phyloP scores from a whole-genome alignment of 129 eudicot genomes.

The Pittosporum tobira region DNA sequence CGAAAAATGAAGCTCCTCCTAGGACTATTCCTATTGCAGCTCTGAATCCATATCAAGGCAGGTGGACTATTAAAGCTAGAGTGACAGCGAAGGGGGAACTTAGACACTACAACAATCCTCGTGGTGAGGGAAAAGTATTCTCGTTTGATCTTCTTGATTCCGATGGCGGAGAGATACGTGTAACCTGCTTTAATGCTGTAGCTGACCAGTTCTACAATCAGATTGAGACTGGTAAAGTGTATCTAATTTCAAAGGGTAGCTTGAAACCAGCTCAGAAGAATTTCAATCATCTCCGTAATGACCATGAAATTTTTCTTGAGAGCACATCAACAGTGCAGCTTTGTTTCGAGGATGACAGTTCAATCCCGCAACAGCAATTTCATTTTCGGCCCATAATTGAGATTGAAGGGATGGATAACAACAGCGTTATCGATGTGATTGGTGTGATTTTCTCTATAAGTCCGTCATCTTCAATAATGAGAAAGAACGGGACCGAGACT shows the following conservation, averaged over 20 bases:
- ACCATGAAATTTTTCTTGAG: slow-evolving; percentile 68
- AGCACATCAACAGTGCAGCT: slow-evolving; percentile 59
- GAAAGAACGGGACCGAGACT: slow-evolving; percentile 59
- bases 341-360: slow-evolving; percentile 59
- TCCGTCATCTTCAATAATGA: slow-evolving; percentile 47
- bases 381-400: slow-evolving; percentile 59
- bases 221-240: slow-evolving; percentile 74
- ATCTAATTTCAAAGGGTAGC: slow-evolving; percentile 64
- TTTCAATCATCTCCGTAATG: slow-evolving; percentile 68
- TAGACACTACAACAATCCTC: slow-evolving; percentile 65
- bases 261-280: slow-evolving; percentile 75
- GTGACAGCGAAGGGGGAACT: slow-evolving; percentile 74
- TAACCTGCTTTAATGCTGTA: slow-evolving; percentile 82
- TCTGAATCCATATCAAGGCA: slow-evolving; percentile 74
- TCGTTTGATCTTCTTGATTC: slow-evolving; percentile 92
- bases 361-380: slow-evolving; percentile 68
- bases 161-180: slow-evolving; percentile 88
- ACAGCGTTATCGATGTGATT: slow-evolving; percentile 56
- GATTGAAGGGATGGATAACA: slow-evolving; percentile 59
- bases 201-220: slow-evolving; percentile 65
- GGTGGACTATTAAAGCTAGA: slow-evolving; percentile 92
- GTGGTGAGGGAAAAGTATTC: slow-evolving; percentile 92
- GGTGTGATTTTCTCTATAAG: slow-evolving; percentile 57
- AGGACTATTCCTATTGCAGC: slow-evolving; percentile 82
- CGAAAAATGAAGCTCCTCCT: slow-evolving; percentile 69